Percentiles rank a stretch among this genome's conserved stretches.
phyloP scores from a whole-genome alignment of 2,329 filamentous ascomycete genomes.

The Phoma sp. region DNA sequence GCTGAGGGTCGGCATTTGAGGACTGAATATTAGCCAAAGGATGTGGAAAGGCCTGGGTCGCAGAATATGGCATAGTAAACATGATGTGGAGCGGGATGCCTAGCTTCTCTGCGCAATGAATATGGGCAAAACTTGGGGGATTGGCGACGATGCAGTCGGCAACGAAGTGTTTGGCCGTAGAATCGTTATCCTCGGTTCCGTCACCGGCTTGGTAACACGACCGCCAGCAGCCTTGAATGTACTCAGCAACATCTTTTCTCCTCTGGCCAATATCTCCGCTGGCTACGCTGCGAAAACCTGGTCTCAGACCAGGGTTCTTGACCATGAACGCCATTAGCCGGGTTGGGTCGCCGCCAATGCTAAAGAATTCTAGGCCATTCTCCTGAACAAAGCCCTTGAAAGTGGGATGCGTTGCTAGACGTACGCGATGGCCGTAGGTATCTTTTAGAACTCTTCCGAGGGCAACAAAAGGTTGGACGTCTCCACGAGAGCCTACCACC shows the following conservation, averaged over 20 bases:
- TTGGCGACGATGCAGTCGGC: slow-evolving; percentile 82
- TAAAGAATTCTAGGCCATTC: slow-evolving; percentile 46
- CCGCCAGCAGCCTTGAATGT: slow-evolving; percentile 29
- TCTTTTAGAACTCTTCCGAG: slow-evolving; percentile 58
- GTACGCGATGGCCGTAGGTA: slow-evolving; percentile 37
- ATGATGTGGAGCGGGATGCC: slow-evolving; percentile 79
- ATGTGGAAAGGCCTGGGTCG: slow-evolving; percentile 56
- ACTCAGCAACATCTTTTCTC: slow-evolving; percentile 2
- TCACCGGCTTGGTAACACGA: slow-evolving; percentile 40
- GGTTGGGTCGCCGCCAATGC: slow-evolving; percentile 42
- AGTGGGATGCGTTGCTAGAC: slow-evolving; percentile 34
- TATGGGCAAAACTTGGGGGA: slow-evolving; percentile 77
- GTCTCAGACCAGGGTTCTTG: slow-evolving; percentile 53
- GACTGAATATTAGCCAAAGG: slow-evolving; percentile 58
- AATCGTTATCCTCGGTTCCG: slow-evolving; percentile 40
- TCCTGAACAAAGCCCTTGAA: slow-evolving; percentile 25
- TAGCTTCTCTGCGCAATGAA: slow-evolving; percentile 75
- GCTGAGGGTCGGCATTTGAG: slow-evolving; percentile 36
- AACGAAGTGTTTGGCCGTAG: slow-evolving; percentile 68
- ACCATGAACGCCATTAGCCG: slow-evolving; percentile 61
- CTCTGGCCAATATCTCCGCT: slow-evolving; percentile 4
- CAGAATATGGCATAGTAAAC: slow-evolving; percentile 65
- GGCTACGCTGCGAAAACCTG: background rate
- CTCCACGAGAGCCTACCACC: slow-evolving; percentile 51
- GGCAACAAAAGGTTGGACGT: too few relatives aligned